Conservation (phyloP, 148 eudicot genomes). For the Linanthus parryae region DNA sequence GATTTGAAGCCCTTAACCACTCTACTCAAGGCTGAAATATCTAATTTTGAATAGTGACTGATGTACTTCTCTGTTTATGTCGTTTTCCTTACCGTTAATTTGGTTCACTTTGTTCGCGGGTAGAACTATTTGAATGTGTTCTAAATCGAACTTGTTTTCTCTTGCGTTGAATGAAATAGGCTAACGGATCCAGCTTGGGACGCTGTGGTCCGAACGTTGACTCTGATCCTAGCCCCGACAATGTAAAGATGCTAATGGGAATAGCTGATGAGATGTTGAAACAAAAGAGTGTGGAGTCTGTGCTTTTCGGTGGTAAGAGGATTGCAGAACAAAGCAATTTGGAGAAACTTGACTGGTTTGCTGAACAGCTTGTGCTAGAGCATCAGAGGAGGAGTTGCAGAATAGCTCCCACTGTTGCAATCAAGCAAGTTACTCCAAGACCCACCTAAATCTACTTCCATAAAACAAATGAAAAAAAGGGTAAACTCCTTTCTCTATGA, state of each 20-base stretch:
- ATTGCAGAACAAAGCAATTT: conserved; percentile 67
- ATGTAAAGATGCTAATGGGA: conserved; percentile 55
- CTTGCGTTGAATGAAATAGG: too few species aligned
- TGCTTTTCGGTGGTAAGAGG: conserved; percentile 79
- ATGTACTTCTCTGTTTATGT: too few species aligned
- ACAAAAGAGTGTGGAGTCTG: conserved; percentile 87
- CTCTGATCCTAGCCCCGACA: conserved; percentile 69
- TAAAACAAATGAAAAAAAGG: conserved; percentile 11
- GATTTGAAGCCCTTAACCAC: too few species aligned
- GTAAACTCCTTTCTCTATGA: conserved; percentile 9
- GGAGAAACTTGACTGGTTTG: conserved; percentile 94
- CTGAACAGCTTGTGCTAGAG: conserved; percentile 77
- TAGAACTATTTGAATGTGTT: too few species aligned
- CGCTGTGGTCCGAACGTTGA: conserved; percentile 58
- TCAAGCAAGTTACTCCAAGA: conserved; percentile 58
- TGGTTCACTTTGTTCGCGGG: too few species aligned
- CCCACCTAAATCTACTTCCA: conserved; percentile 18
- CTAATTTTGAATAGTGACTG: too few species aligned
- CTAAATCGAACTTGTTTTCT: too few species aligned
- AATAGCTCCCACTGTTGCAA: conserved; percentile 94
- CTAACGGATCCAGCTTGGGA: conserved; percentile 71
- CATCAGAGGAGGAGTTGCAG: conserved; percentile 88
- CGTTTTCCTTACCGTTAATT: too few species aligned
- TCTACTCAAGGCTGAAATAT: too few species aligned
- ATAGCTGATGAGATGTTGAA: conserved; percentile 87